Evolutionary conservation across 2,329 filamentous ascomycete genomes (phyloP).

Genomic region (Rhinocladiella similis): DNA sequence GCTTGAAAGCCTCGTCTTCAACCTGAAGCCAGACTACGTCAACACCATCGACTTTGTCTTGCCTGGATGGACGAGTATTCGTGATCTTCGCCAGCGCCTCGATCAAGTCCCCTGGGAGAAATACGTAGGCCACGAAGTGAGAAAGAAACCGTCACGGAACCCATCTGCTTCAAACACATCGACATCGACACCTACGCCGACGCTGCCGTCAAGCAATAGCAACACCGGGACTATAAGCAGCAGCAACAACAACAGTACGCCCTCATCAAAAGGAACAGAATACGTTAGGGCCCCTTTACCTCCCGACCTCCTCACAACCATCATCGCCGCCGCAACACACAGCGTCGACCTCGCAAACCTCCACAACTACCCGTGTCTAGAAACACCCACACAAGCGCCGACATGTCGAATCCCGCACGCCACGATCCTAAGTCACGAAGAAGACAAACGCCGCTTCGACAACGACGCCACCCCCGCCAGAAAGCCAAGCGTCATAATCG

Average conservation of each 20-base stretch:
- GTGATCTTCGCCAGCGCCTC: conserved; percentile 24
- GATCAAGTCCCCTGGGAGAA: conserved; percentile 26
- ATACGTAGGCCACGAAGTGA: conserved; percentile 27
- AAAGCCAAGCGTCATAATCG: conserved; percentile 26
- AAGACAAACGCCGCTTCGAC: conserved; percentile 20
- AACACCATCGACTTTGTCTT: conserved; percentile 17
- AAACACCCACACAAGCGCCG: background rate
- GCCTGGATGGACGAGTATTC: conserved; percentile 25
- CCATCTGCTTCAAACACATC: background rate
- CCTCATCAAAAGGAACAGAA: background rate
- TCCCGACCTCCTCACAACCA: conserved; percentile 20
- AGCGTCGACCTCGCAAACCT: conserved; percentile 12
- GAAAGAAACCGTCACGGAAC: background rate
- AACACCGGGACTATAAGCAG: background rate
- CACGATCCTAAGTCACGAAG: conserved; percentile 12
- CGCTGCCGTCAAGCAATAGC: background rate
- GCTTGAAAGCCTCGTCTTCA: conserved; percentile 1
- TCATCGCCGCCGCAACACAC: conserved; percentile 19
- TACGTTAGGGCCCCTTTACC: conserved; percentile 10
- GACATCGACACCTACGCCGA: background rate
- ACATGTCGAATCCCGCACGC: conserved; percentile 13
- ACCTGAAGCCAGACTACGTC: conserved; percentile 21
- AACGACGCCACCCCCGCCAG: conserved; percentile 6
- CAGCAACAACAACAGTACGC: background rate
- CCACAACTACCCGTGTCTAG: conserved; percentile 19